A percentile compares a stretch with the other conserved stretches of the same genome.
Conservation (phyloP, 192 early-diverging fungal species). For the Rhizophagus sp. region DNA sequence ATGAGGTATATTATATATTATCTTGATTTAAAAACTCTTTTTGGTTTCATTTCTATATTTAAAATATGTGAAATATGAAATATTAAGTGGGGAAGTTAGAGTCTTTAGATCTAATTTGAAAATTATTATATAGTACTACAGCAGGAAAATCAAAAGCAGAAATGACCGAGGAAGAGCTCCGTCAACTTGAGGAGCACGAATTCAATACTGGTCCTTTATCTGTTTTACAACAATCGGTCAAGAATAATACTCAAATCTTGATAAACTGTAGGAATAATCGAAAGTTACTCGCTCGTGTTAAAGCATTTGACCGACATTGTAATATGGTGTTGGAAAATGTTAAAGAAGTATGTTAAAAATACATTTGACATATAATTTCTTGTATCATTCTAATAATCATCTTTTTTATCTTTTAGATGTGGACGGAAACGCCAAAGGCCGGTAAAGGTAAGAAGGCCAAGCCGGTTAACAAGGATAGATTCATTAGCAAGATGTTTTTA, state of each 20-base stretch:
- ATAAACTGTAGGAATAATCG: conserved; percentile 98
- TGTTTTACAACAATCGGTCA: conserved; percentile 89
- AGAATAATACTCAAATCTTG: conserved; percentile 95
- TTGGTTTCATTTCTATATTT: no score
- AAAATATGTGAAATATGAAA: no score
- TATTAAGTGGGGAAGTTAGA: no score
- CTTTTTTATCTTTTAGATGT: conserved; percentile 69
- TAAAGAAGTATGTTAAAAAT: conserved; percentile 71
- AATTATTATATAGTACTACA: neutral
- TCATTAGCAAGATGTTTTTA: conserved; percentile 98
- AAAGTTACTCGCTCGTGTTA: conserved; percentile 95
- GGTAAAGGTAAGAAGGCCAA: conserved; percentile 97
- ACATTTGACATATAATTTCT: neutral
- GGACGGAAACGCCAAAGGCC: conserved; percentile 90
- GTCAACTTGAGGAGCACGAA: conserved; percentile 87
- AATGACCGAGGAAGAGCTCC: conserved; percentile 91
- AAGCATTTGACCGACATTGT: conserved; percentile 99
- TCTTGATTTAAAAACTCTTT: no score
- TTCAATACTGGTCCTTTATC: conserved; percentile 98
- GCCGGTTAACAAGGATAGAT: conserved; percentile 96
- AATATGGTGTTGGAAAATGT: conserved; percentile 99
- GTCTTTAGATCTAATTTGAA: neutral
- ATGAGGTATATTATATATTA: no score
- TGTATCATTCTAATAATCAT: neutral
- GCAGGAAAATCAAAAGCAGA: conserved; percentile 53